A percentile compares a stretch with the other conserved stretches of the same genome.
These are phyloP conservation scores for Pyropia yezoensis DNA, from an alignment of 23 red algal genomes.

Conservation along the genomic window DNA sequence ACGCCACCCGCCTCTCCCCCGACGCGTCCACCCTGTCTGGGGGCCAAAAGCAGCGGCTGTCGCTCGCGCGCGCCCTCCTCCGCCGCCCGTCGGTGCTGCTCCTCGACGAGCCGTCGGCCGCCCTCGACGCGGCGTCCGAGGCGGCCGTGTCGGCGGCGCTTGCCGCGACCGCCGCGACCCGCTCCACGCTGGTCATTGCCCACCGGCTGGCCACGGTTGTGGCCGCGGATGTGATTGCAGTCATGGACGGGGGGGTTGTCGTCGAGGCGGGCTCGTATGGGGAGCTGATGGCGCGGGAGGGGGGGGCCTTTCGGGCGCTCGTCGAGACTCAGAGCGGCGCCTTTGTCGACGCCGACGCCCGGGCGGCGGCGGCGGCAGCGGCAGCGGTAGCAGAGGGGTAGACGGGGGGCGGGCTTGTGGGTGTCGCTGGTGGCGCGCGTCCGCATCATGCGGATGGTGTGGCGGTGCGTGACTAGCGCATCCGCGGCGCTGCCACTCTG, in stretches of 20 bases:
- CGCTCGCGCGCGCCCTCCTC: constrained; percentile 84
- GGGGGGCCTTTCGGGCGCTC: constrained; percentile 48
- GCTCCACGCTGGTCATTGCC: constrained; percentile 77
- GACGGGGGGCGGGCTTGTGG: no score
- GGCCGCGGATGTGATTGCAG: constrained; percentile 76
- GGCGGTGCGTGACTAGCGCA: no score
- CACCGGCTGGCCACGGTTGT: constrained; percentile 78
- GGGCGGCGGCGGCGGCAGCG: no score
- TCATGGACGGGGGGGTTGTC: constrained; percentile 66
- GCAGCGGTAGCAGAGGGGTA: no score
- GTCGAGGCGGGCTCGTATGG: constrained; percentile 62
- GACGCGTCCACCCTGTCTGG: constrained; percentile 67
- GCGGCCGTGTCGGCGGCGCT: constrained; percentile 64
- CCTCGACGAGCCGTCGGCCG: constrained; percentile 84
- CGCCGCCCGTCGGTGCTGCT: constrained; percentile 80
- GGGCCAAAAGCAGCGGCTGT: constrained; percentile 90
- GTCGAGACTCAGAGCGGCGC: constrained; percentile 54
- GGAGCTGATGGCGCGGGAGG: constrained; percentile 23
- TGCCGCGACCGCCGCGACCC: constrained; percentile 29
- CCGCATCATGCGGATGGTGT: no score
- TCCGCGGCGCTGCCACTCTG: no score
- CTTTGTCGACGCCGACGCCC: no score
- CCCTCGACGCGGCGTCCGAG: constrained; percentile 86
- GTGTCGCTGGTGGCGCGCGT: no score
- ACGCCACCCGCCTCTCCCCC: constrained; percentile 78